A percentile compares a stretch with the other conserved stretches of the same genome.
Evolutionary conservation across 2,329 filamentous ascomycete species (phyloP).

Genomic region (Chaetomium strumarium): DNA sequence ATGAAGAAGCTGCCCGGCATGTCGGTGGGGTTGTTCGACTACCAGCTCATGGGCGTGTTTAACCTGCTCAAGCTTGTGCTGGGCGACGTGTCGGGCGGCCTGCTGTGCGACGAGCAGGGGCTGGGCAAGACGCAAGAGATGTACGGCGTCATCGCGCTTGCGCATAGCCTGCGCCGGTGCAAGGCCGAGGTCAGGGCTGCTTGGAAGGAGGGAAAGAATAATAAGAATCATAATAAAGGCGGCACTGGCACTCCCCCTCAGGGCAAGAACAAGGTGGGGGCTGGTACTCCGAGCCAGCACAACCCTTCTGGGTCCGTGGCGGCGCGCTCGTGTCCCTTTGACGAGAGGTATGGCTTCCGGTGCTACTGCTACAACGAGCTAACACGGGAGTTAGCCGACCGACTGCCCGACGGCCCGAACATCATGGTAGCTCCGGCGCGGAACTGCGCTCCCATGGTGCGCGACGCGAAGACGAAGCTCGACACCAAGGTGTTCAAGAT

Average conservation of each 20-base stretch:
- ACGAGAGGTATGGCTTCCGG: slow-evolving; percentile 16
- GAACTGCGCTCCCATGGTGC: slow-evolving; percentile 12
- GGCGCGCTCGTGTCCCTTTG: slow-evolving; percentile 13
- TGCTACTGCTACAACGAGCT: slow-evolving; percentile 21
- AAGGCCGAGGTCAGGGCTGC: slow-evolving; percentile 17
- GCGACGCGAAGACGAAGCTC: slow-evolving; percentile 20
- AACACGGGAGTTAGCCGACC: slow-evolving; percentile 18
- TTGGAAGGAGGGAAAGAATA: not conserved
- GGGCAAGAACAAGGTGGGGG: not conserved
- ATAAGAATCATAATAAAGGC: no score
- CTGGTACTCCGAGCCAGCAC: slow-evolving; percentile 7
- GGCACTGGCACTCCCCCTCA: not conserved
- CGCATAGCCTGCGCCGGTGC: slow-evolving; percentile 12
- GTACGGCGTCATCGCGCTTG: slow-evolving; percentile 19
- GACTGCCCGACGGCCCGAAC: slow-evolving; percentile 18
- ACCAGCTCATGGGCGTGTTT: slow-evolving; percentile 22
- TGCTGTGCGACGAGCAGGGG: slow-evolving; percentile 23
- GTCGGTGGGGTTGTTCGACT: slow-evolving; percentile 22
- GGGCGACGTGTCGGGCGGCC: slow-evolving; percentile 15
- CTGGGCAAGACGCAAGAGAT: slow-evolving; percentile 25
- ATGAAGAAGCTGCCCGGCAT: slow-evolving; percentile 20
- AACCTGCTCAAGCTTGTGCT: slow-evolving; percentile 14
- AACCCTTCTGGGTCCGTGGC: not conserved
- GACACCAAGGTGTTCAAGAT: slow-evolving; percentile 20
- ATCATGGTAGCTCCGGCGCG: slow-evolving; percentile 17